Conservation (phyloP, 1,284 basidiomycete genomes). For the Rhodotorula sp. region DNA sequence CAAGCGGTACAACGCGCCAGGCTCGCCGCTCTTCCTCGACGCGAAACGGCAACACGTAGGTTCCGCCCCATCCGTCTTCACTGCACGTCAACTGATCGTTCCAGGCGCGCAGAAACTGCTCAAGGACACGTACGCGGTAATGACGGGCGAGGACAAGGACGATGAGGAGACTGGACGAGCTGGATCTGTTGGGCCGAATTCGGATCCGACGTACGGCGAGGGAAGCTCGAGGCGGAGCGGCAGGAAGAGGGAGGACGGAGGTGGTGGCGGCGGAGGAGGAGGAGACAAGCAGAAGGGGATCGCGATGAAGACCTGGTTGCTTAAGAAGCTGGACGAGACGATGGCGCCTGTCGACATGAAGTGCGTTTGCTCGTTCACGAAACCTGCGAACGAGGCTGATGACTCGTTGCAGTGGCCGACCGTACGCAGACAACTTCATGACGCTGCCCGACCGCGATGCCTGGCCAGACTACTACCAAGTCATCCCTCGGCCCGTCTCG, state of each 20-base stretch:
- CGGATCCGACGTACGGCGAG: background rate
- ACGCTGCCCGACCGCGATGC: slow-evolving; percentile 37
- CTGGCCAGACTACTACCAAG: slow-evolving; percentile 43
- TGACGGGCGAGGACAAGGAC: slow-evolving; percentile 31
- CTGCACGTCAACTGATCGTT: background rate
- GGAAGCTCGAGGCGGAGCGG: background rate
- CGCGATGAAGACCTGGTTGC: slow-evolving; percentile 39
- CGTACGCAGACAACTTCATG: slow-evolving; percentile 39
- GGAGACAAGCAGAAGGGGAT: background rate
- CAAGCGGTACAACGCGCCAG: slow-evolving; percentile 41
- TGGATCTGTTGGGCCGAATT: background rate
- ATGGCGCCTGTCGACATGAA: slow-evolving; percentile 20
- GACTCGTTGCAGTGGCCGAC: slow-evolving; percentile 32
- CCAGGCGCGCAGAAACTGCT: slow-evolving; percentile 19
- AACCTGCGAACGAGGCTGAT: background rate
- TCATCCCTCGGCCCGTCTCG: slow-evolving; percentile 19
- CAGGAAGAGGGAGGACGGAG: too few species aligned
- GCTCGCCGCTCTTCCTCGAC: slow-evolving; percentile 39
- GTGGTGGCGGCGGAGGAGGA: too few species aligned
- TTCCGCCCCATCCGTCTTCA: background rate
- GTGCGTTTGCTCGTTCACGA: slow-evolving; percentile 10
- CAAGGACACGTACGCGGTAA: slow-evolving; percentile 20
- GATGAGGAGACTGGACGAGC: slow-evolving; percentile 15
- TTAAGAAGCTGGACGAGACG: slow-evolving; percentile 37
- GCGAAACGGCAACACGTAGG: slow-evolving; percentile 40